Base-by-base conservation (phyloP, 768 basidiomycete species). In the Fibroporia radiculosa region DNA sequence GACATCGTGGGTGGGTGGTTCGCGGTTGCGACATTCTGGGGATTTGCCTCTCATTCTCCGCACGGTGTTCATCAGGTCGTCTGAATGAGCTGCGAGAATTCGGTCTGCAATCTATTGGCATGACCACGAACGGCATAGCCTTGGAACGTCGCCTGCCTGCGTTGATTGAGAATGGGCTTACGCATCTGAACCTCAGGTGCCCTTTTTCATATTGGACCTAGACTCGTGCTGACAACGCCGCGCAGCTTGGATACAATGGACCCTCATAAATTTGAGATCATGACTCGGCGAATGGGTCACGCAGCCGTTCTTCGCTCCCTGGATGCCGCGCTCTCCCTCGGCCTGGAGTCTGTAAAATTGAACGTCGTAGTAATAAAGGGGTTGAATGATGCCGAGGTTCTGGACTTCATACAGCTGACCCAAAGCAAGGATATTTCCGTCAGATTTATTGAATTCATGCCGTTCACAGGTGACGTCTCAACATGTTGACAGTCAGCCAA, bases 361-460 rank as follows among this genome's bases (percentile, higher is more conserved):
- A 93, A 93, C 59, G 82, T 85, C 1, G 90, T 93, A 18, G 75
- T 93, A 26, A 71, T 93, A 48, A 81, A 79, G 53, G 84, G 78
- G 16, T 64, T 95, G 24, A 93, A 93, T 54, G 86, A 91, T 55
- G 61, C 67, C n/a, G 89, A 93, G 62, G 68, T 90, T 11, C 59
- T 79, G 2, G 82, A 84, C 46, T 93, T 93, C 57, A 78, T 90
- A 31, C 77, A 82, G 54, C 66, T 93, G 64, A 87, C 85, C 4
- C 77, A 73, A 53, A 65, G 83, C 35, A 69, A 69, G 35, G 61
- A 66, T 2, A 62, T 91, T 20, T 85, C 78, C 29, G 78, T 92
- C 31, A 77, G 92, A 28, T 91, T 93, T 61, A 93, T 93, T 47
- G 90, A 93, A 62, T 93, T 87, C 58, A 93, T 95, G 92, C 89